Percentiles rank a stretch among this genome's conserved stretches.
Evolutionary conservation across 225 moss, liverwort and hornwort genomes (phyloP).

Genomic region (Pseudoscleropodium purum): DNA sequence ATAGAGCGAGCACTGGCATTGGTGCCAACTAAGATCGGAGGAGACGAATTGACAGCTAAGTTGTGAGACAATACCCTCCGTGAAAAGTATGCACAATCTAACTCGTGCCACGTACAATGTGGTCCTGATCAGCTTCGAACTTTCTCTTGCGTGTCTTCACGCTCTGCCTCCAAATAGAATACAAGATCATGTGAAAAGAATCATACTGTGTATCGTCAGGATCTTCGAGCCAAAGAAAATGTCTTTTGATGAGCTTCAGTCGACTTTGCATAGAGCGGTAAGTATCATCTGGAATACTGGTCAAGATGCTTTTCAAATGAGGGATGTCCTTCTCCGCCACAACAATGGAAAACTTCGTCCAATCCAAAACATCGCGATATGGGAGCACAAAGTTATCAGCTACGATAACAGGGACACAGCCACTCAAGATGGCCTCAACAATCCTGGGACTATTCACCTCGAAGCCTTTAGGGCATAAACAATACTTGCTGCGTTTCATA

Average conservation of each 20-base stretch:
- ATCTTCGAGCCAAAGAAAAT: constrained; percentile 46
- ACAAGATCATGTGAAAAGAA: constrained; percentile 50
- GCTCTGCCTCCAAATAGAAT: constrained; percentile 50
- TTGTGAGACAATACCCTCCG: neutral
- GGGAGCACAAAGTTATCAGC: constrained; percentile 53
- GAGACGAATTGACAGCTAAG: neutral
- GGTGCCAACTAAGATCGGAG: neutral
- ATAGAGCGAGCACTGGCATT: neutral
- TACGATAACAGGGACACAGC: constrained; percentile 54
- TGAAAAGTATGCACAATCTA: neutral
- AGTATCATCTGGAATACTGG: constrained; percentile 22
- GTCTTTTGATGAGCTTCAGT: constrained; percentile 28
- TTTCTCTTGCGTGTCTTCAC: neutral
- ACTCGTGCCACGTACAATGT: neutral
- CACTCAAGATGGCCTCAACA: constrained; percentile 48
- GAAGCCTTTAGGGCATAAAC: constrained; percentile 50
- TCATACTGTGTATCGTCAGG: constrained; percentile 34
- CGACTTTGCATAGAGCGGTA: constrained; percentile 49
- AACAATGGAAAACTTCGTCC: constrained; percentile 48
- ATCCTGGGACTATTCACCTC: constrained; percentile 62
- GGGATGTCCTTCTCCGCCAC: constrained; percentile 46
- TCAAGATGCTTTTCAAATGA: constrained; percentile 37
- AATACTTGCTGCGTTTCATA: constrained; percentile 55
- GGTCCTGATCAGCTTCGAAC: neutral
- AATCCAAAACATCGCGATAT: constrained; percentile 42